These are phyloP conservation scores for Boletus reticulatus DNA, from an alignment of 768 basidiomycete species.

Conservation along the genomic window DNA sequence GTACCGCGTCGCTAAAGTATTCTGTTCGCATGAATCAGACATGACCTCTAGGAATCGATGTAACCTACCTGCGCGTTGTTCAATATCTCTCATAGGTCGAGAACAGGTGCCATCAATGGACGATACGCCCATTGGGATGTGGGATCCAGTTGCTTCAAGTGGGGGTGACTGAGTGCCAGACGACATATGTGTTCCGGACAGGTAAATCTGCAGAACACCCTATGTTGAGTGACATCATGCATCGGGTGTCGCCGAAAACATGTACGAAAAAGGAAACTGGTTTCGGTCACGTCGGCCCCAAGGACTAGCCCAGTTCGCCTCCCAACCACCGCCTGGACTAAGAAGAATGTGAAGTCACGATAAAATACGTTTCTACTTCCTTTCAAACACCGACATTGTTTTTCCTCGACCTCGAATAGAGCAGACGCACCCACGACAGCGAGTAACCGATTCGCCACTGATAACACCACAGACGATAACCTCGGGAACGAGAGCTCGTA, in stretches of 20 bases:
- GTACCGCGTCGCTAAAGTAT: slow-evolving; percentile 31
- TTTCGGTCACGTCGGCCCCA: background rate
- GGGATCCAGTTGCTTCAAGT: slow-evolving; percentile 46
- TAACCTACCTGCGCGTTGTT: slow-evolving; percentile 45
- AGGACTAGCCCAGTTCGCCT: too few species aligned
- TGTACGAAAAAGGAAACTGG: slow-evolving; percentile 9
- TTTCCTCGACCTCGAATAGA: slow-evolving; percentile 17
- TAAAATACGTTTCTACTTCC: background rate
- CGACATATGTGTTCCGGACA: slow-evolving; percentile 9
- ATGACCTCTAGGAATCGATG: background rate
- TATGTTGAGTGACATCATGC: slow-evolving; percentile 26
- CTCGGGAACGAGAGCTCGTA: slow-evolving; percentile 81
- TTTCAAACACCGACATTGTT: background rate
- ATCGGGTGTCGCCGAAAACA: slow-evolving; percentile 22
- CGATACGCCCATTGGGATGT: slow-evolving; percentile 47
- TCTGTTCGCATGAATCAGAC: slow-evolving; percentile 9
- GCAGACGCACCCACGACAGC: slow-evolving; percentile 52
- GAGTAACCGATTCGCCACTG: slow-evolving; percentile 54
- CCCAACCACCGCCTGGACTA: background rate
- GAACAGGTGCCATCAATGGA: slow-evolving; percentile 39
- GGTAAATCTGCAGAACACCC: background rate
- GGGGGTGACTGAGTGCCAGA: slow-evolving; percentile 56
- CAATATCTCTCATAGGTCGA: slow-evolving; percentile 37
- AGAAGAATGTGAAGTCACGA: too few species aligned
- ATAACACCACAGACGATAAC: slow-evolving; percentile 60